Conservation (phyloP, 2,329 filamentous ascomycete species). For the Aspergillus calidoustus region DNA sequence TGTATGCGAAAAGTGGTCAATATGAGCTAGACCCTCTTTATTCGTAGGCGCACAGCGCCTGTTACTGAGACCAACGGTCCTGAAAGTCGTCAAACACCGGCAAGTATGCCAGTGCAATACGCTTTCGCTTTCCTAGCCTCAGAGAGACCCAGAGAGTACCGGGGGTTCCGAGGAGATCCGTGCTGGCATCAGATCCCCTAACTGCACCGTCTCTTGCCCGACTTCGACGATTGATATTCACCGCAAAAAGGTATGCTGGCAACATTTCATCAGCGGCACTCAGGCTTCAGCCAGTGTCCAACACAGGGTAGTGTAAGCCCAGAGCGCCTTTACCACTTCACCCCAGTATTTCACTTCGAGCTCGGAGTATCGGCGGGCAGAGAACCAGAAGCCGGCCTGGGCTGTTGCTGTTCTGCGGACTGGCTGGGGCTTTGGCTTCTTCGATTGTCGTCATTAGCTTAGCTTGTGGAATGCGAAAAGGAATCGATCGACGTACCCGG, state of each 20-base stretch:
- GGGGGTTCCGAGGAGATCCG: not conserved
- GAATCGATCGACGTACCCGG: constrained; percentile 1
- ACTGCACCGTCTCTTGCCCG: not conserved
- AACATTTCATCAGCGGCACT: not conserved
- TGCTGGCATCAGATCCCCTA: not conserved
- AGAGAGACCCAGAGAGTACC: not conserved
- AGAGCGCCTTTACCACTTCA: not conserved
- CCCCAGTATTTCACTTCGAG: not conserved
- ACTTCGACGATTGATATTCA: not conserved
- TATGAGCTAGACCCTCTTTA: not conserved
- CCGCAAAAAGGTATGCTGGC: not conserved
- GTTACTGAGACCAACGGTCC: not conserved
- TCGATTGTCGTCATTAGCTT: not conserved
- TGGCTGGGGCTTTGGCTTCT: not conserved
- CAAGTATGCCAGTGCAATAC: not conserved
- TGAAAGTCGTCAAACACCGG: not conserved
- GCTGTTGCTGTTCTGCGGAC: not conserved
- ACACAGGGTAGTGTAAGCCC: not conserved
- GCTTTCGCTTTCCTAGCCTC: not conserved
- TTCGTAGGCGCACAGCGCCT: not conserved
- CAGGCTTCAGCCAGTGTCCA: not conserved
- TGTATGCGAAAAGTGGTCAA: not conserved
- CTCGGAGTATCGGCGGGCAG: not conserved
- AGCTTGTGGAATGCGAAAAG: not conserved
- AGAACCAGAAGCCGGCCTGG: not conserved